Base-by-base conservation (phyloP, 176 grass and related monocot species). In the Oryza glumipatula region DNA sequence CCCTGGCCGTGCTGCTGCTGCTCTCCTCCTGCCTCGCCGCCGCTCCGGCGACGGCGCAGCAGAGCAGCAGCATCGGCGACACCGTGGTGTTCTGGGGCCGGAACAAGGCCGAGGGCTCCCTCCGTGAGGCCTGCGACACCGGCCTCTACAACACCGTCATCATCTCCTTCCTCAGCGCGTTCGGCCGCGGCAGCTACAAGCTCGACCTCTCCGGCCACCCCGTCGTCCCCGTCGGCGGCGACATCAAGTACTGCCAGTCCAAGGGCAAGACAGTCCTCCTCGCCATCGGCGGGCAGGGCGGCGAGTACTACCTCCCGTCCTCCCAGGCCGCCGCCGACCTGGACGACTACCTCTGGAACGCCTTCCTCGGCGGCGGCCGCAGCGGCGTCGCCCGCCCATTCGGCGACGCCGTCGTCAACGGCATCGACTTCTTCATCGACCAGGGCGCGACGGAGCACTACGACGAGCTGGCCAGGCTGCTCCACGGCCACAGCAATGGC, bases 181-280 rank as follows among this genome's bases (percentile, higher is more conserved):
- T 70, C 36, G 68, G 68, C 68, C 68, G n/a, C 9, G 68, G 68
- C 68, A n/a, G 9, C 19, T 43, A 39, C 68, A 39, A 33, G 68
- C 32, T 35, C 9, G 68, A 71, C 68, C 35, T 71, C 68, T 71
- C 68, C 36, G 68, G 68, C 9, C 68, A 71, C 47, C 47, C 13
- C 36, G 32, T 8, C 16, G 17, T 43, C 36, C 2, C 19, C 38
- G 38, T 71, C 19, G 68, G 68, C 9, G 35, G 7, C n/a, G 80
- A 82, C 68, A 82, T 82, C 80, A 82, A 71, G 68, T 22, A 82
- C 68, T 82, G 80, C 68, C 80, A 82, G 68, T 82, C 68, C 22
- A 3, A 61, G 51, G 14, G 5, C 67, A 21, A 72, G 48, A 1
- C 24, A 2, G 68, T 82, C 0, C 56, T 71, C 36, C 79, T 81